Evolutionary conservation across 768 basidiomycete species (phyloP), one percentile per base, ranked within the genome.

Genomic region (Boletus sp.): DNA sequence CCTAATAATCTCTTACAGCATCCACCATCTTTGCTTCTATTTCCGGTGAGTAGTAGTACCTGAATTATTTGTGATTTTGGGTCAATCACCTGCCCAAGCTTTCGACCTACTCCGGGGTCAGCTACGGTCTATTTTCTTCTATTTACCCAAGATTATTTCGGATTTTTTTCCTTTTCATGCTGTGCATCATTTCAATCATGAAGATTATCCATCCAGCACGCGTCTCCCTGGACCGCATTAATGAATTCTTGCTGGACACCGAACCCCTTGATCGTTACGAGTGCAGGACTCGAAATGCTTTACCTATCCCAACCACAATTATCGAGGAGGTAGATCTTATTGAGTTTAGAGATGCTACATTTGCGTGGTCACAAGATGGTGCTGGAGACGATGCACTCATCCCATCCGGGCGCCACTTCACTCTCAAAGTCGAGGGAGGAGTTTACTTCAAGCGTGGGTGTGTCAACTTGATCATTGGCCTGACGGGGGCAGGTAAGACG

Each of bases 11-110:
- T 36, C 6, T 36, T 15, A 36, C 20, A 54, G 52, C 46, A 29
- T 54, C 52, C 9, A 54, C 33, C 4, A 28, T 50, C 28, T 54
- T 54, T 30, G 52, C 52, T 29, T 49, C 52, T 28, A 54, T 54
- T 50, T 54, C 52, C 1, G 52, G 52, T 54, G 35, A 33, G 24
- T 37, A 54, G 10, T 12, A 14, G 33, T 35, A 5, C 7, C 47
- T 7, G 7, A 7, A 12, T 14, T n/a, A 29, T 28, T 24, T 10
- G 14, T 17, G 4, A 28, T 17, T 7, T 18, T 18, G 11, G n/a
- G 14, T 30, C 7, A 35, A 54, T 50, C 5, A n/a, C 20, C 35
- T 17, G 18, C 28, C 33, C 5, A 3, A 54, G 52, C 35, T 20
- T 50, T 54, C 28, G 52, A 54, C 14, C 24, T 54, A 3, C 20